Evolutionary conservation across 1,284 basidiomycete species (phyloP).

Genomic region (Papiliotrema laurentii): DNA sequence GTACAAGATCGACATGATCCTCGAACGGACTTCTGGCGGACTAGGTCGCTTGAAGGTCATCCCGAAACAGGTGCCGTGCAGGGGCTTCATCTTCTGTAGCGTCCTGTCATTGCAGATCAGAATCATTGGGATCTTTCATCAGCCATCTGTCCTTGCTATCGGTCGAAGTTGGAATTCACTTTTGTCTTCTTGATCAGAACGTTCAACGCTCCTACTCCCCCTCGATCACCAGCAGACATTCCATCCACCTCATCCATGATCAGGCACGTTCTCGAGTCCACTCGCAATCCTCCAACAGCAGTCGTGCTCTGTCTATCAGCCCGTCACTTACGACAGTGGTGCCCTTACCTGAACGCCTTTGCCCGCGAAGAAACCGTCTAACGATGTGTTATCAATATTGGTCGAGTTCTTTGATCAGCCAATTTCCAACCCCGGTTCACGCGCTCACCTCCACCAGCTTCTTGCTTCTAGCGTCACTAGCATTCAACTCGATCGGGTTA

Average conservation of each 20-base stretch:
- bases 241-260: slow-evolving; percentile 99
- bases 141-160: background rate
- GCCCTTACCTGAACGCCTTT: slow-evolving; percentile 52
- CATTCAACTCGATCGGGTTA: slow-evolving; percentile 90
- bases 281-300: slow-evolving; percentile 59
- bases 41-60: slow-evolving; percentile 77
- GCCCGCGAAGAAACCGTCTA: slow-evolving; percentile 81
- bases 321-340: background rate
- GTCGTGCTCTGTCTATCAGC: slow-evolving; percentile 57
- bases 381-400: slow-evolving; percentile 78
- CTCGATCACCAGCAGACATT: slow-evolving; percentile 96
- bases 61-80: slow-evolving; percentile 67
- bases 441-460: slow-evolving; percentile 81
- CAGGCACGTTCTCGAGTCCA: slow-evolving; percentile 77
- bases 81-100: slow-evolving; percentile 85
- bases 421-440: background rate
- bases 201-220: slow-evolving; percentile 90
- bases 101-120: slow-evolving; percentile 92
- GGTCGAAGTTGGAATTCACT: slow-evolving; percentile 47
- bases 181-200: slow-evolving; percentile 90
- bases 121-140: slow-evolving; percentile 80
- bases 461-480: slow-evolving; percentile 92
- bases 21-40: slow-evolving; percentile 67
- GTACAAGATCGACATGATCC: slow-evolving; percentile 81
- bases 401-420: slow-evolving; percentile 61